Evolutionary conservation across 2,329 filamentous ascomycete species (phyloP).

Genomic region (Ophiocordyceps robertsii): DNA sequence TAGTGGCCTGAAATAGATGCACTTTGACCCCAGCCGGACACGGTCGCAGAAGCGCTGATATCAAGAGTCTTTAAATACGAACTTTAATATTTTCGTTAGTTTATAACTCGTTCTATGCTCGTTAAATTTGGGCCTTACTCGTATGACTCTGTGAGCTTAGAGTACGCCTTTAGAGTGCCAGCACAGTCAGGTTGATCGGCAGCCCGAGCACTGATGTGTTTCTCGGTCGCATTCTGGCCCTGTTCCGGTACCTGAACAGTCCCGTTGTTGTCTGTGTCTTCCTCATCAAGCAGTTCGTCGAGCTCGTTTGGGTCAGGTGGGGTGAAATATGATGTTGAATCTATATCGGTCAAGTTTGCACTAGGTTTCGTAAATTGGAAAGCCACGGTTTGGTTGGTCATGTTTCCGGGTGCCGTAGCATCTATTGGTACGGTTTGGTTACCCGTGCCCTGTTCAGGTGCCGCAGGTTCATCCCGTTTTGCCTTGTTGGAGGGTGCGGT

Average conservation of each 20-base stretch:
- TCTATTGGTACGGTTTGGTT: background rate
- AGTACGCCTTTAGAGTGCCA: too few relatives aligned
- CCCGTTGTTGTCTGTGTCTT: too few relatives aligned
- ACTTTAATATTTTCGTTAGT: background rate
- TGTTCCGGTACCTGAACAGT: too few relatives aligned
- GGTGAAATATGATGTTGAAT: background rate
- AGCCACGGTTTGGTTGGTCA: background rate
- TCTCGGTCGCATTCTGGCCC: background rate
- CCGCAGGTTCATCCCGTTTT: background rate
- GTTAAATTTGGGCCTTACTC: background rate
- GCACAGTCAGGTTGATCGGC: too few relatives aligned
- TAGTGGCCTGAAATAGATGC: conserved; percentile 1
- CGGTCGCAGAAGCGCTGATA: background rate
- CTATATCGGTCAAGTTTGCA: background rate
- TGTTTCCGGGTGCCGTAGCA: too few relatives aligned
- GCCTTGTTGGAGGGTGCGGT: background rate
- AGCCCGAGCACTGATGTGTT: background rate
- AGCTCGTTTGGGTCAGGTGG: background rate
- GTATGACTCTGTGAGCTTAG: too few relatives aligned
- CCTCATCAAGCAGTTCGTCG: background rate
- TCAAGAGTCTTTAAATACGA: conserved; percentile 1
- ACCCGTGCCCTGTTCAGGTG: background rate
- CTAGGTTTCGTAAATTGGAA: background rate
- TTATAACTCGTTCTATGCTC: background rate
- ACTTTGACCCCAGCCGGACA: conserved; percentile 1